Evolutionary conservation across 768 basidiomycete genomes (phyloP).

Genomic region (Suillus hirtellus): DNA sequence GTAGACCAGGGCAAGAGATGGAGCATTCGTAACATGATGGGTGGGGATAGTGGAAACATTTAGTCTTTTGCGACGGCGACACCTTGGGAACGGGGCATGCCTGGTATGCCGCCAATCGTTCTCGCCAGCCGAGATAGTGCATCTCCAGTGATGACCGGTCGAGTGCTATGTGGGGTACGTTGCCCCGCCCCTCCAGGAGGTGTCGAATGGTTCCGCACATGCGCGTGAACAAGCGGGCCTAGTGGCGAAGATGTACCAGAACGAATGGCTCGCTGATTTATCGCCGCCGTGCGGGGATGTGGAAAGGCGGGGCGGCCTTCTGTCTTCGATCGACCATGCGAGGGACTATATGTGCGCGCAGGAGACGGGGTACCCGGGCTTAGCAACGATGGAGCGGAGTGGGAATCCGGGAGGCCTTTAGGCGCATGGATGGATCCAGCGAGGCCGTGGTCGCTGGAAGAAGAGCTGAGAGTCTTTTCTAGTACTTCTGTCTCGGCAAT

Average conservation of each 20-base stretch:
- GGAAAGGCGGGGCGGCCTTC: constrained; percentile 44
- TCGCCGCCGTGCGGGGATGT: constrained; percentile 27
- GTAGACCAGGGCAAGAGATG: constrained; percentile 15
- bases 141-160: constrained; percentile 75
- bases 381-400: constrained; percentile 35
- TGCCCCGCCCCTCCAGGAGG: constrained; percentile 46
- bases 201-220: constrained; percentile 65
- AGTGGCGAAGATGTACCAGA: constrained; percentile 48
- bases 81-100: constrained; percentile 25
- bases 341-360: constrained; percentile 33
- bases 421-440: constrained; percentile 61
- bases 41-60: constrained; percentile 25
- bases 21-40: constrained; percentile 11
- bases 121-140: constrained; percentile 67
- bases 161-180: constrained; percentile 44
- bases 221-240: constrained; percentile 35
- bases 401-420: constrained; percentile 37
- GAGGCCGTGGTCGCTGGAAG: constrained; percentile 38
- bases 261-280: constrained; percentile 37
- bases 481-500: constrained; percentile 19
- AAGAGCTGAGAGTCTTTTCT: constrained; percentile 19
- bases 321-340: constrained; percentile 60
- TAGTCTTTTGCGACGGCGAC: constrained; percentile 27
- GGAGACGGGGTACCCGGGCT: constrained; percentile 29
- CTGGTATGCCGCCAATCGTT: constrained; percentile 50